A percentile compares a stretch with the other conserved stretches of the same genome.
phyloP scores from a whole-genome alignment of 2,329 filamentous ascomycete genomes.

The Fusarium nisikadoi region DNA sequence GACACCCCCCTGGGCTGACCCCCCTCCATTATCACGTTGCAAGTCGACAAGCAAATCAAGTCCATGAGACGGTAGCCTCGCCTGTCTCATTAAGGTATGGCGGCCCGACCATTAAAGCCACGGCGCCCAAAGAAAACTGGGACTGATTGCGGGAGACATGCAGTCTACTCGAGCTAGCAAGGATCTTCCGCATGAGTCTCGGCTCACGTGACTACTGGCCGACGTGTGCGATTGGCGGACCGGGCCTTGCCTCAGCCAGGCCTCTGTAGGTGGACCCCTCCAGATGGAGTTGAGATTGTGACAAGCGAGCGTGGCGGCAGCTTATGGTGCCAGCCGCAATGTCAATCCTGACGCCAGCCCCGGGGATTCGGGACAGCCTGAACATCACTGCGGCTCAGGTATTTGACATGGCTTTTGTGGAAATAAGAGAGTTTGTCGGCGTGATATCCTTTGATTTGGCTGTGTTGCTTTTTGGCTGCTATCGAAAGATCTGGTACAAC shows the following conservation, averaged over 20 bases:
- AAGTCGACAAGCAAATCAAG: constrained; percentile 9
- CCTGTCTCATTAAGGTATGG: constrained; percentile 38
- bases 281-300: constrained; percentile 29
- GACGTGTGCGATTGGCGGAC: constrained; percentile 54
- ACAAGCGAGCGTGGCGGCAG: constrained; percentile 31
- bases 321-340: constrained; percentile 27
- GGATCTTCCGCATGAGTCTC: constrained; percentile 49
- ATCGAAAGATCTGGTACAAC: neutral
- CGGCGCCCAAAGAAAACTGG: constrained; percentile 44
- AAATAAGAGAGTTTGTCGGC: constrained; percentile 28
- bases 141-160: constrained; percentile 47
- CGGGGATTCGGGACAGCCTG: constrained; percentile 27
- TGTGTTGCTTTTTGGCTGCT: constrained; percentile 15
- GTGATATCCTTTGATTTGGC: constrained; percentile 25
- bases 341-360: constrained; percentile 38
- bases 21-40: neutral
- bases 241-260: constrained; percentile 47
- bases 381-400: neutral
- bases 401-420: neutral
- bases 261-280: constrained; percentile 39
- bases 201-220: constrained; percentile 49
- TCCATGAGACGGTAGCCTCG: constrained; percentile 32
- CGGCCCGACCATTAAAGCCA: constrained; percentile 34
- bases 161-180: constrained; percentile 47
- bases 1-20: neutral